Evolutionary conservation across 116 monocot genomes (phyloP).

Genomic region (Dioscorea cayenensis): DNA sequence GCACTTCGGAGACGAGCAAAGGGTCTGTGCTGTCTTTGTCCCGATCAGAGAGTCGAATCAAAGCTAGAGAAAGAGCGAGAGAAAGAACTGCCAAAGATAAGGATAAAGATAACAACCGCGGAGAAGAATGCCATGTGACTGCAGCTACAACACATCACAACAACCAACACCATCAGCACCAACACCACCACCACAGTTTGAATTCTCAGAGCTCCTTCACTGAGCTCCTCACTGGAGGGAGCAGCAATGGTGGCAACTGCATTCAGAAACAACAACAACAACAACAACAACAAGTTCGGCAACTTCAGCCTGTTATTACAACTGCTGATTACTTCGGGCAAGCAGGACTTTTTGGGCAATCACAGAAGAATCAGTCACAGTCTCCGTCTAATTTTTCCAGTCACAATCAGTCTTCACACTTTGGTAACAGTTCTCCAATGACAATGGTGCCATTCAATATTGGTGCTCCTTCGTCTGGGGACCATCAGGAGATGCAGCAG

Average conservation of each 20-base stretch:
- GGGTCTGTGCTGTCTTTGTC: conserved; percentile 85
- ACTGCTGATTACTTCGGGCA: conserved; percentile 68
- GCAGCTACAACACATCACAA: neutral
- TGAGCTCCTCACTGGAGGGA: conserved; percentile 57
- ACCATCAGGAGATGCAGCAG: conserved; percentile 60
- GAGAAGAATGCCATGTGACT: no score
- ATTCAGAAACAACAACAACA: conserved; percentile 13
- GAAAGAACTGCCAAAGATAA: conserved; percentile 54
- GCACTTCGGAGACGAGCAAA: conserved; percentile 87
- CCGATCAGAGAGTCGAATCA: conserved; percentile 51
- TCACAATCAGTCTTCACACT: conserved; percentile 23
- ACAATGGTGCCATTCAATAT: conserved; percentile 44
- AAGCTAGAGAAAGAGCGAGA: conserved; percentile 52
- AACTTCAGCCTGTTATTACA: conserved; percentile 21
- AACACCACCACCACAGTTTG: conserved; percentile 10
- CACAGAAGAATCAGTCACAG: conserved; percentile 16
- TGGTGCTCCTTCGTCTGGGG: conserved; percentile 16
- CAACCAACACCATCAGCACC: neutral
- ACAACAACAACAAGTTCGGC: neutral
- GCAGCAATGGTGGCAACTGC: conserved; percentile 4
- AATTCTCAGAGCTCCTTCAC: conserved; percentile 65
- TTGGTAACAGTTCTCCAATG: conserved; percentile 41
- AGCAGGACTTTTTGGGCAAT: conserved; percentile 26
- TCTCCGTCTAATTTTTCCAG: conserved; percentile 19
- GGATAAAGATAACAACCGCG: conserved; percentile 16